Base-by-base conservation (phyloP, 75 land plant genomes). In the Cunninghamia lanceolata region DNA sequence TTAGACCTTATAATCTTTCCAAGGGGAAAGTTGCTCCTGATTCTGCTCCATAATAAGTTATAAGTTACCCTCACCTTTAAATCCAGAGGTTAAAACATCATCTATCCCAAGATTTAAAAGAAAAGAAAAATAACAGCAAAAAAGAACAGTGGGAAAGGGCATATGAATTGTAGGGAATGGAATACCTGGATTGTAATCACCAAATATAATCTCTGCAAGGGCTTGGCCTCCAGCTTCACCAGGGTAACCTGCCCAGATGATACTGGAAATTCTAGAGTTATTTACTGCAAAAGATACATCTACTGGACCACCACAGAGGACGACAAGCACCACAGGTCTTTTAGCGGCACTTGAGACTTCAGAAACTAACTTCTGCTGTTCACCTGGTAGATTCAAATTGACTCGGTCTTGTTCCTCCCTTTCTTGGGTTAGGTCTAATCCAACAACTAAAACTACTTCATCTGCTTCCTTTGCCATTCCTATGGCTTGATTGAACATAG, bases 161-260 rank as follows among this genome's bases (percentile, higher is more conserved):
- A 32, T 74, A 43, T 46, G 42, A 66, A 34, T 73, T 73, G 75
- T 32, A 25, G 75, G 75, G 75, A 73, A 34, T 40, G 32, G 32
- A 87, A 70, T 34, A 91, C 99, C 99, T 86, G 99, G 99, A 85
- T 97, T 98, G 46, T 95, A 93, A 13, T 93, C 94, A 38, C 99
- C 98, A 88, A 95, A 96, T 34, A 96, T 88, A 54, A 93, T 85
- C 54, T 98, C 88, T 30, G 99, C 94, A 8, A 98, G 70, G 19
- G 99, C 99, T 59, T 83, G 53, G 8, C 97, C 99, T 32, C 99
- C 99, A 86, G 95, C 92, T 92, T 98, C 89, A 25, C 99, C 99
- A 13, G 99, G 99, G 84, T 98, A 96, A 38, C 99, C 99, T 77
- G 92, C 96, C 99, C 99, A 98, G 78, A 98, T 68, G 56, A 98